Evolutionary conservation across 1,284 basidiomycete genomes (phyloP).

Genomic region (Flammula alnicola): DNA sequence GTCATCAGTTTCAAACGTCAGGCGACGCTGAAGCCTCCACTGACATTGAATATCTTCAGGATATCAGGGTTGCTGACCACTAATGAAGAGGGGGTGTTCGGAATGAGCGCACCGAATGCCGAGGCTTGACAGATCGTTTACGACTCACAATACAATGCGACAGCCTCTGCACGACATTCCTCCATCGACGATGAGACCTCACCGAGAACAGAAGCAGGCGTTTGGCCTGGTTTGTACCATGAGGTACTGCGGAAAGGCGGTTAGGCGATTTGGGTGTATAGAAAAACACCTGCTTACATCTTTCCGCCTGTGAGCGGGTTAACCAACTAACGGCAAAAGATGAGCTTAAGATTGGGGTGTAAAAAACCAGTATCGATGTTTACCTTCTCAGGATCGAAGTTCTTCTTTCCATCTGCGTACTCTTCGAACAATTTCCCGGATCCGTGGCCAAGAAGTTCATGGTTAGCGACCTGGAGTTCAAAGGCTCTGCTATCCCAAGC

Average conservation of each 20-base stretch:
- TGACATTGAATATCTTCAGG: constrained; percentile 75
- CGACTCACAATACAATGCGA: constrained; percentile 73
- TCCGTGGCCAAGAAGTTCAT: constrained; percentile 81
- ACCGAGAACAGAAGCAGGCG: constrained; percentile 77
- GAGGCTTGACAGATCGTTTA: constrained; percentile 1
- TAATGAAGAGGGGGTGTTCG: constrained; percentile 31
- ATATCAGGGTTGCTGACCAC: constrained; percentile 76
- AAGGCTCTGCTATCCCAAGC: constrained; percentile 78
- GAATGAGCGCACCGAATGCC: constrained; percentile 12
- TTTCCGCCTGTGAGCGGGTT: constrained; percentile 85
- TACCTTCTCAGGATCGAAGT: constrained; percentile 77
- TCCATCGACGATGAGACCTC: constrained; percentile 88
- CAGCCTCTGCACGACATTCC: constrained; percentile 86
- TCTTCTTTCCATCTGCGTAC: constrained; percentile 71
- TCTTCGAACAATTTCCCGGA: constrained; percentile 84
- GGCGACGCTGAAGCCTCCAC: constrained; percentile 17
- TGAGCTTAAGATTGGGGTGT: constrained; percentile 7
- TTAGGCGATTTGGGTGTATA: constrained; percentile 3
- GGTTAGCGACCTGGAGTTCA: constrained; percentile 86
- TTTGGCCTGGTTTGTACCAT: constrained; percentile 88
- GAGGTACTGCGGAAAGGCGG: constrained; percentile 50
- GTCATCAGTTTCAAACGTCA: constrained; percentile 8
- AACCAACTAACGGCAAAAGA: constrained; percentile 52
- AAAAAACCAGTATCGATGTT: not conserved
- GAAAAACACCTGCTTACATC: constrained; percentile 50